These are phyloP conservation scores for Ophiosphaerella narmari DNA, from an alignment of 2,329 filamentous ascomycete species.

Conservation along the genomic window DNA sequence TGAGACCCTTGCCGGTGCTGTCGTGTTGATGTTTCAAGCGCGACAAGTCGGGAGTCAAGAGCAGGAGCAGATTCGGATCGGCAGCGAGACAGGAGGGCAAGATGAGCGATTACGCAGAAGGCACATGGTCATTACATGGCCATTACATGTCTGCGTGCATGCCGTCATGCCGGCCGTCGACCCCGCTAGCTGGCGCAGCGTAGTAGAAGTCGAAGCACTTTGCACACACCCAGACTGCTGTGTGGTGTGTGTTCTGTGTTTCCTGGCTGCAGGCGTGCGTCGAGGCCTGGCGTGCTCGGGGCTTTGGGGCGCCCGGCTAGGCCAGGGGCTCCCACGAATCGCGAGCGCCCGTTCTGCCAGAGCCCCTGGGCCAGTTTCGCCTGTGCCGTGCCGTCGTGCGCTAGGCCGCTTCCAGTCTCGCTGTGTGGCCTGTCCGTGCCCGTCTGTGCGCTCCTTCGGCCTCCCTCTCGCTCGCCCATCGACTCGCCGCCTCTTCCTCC, in stretches of 20 bases:
- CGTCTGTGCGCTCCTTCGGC: slow-evolving; percentile 20
- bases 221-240: no score
- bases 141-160: no score
- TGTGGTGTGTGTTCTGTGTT: slow-evolving; percentile 12
- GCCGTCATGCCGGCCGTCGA: slow-evolving; percentile 3
- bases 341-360: neutral
- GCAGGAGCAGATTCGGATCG: slow-evolving; percentile 13
- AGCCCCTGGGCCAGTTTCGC: slow-evolving; percentile 13
- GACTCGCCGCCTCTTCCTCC: slow-evolving; percentile 26
- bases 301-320: slow-evolving; percentile 15
- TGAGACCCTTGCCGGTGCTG: slow-evolving; percentile 23
- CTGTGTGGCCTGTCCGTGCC: no score
- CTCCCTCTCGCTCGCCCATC: slow-evolving; percentile 27
- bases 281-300: slow-evolving; percentile 13
- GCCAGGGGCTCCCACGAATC: neutral
- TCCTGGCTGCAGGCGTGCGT: slow-evolving; percentile 27
- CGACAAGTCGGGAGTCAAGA: slow-evolving; percentile 2
- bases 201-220: no score
- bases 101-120: no score
- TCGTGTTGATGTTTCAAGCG: slow-evolving; percentile 27
- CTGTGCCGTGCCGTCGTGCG: slow-evolving; percentile 17
- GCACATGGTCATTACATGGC: no score
- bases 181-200: slow-evolving; percentile 10
- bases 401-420: no score
- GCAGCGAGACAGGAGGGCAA: neutral